phyloP scores from a whole-genome alignment of 148 eudicot species.

The Agrostemma githago region DNA sequence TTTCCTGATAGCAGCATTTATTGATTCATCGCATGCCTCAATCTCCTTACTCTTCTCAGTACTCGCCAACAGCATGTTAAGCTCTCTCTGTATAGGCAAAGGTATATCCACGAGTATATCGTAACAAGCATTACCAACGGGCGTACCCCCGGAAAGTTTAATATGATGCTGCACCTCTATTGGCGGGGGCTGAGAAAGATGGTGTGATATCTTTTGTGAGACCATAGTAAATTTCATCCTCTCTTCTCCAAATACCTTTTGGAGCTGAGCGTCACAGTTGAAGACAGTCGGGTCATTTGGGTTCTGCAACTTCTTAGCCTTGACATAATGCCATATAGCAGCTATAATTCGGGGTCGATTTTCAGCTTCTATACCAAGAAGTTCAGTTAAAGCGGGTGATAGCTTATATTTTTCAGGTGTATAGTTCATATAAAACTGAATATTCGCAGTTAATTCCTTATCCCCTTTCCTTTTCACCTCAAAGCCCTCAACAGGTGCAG shows the following conservation, averaged over 20 bases:
- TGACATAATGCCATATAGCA: constrained; percentile 92
- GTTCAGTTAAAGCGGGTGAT: constrained; percentile 71
- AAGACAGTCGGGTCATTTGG: constrained; percentile 76
- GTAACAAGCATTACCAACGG: constrained; percentile 82
- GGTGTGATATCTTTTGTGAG: constrained; percentile 75
- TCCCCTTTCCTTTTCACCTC: constrained; percentile 95
- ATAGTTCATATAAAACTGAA: constrained; percentile 77
- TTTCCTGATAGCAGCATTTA: constrained; percentile 73
- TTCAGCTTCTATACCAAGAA: constrained; percentile 92
- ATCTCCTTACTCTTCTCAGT: constrained; percentile 86
- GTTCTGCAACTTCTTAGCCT: constrained; percentile 84
- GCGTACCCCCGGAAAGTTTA: constrained; percentile 73
- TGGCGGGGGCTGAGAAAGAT: constrained; percentile 80
- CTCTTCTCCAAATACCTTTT: constrained; percentile 76
- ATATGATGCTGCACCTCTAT: constrained; percentile 82
- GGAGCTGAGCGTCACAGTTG: constrained; percentile 79
- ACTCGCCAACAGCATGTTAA: constrained; percentile 66
- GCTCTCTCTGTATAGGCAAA: constrained; percentile 87
- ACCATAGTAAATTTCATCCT: constrained; percentile 82
- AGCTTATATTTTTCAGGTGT: constrained; percentile 85
- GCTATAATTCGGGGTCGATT: constrained; percentile 84
- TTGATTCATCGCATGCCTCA: constrained; percentile 80
- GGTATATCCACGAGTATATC: constrained; percentile 91
- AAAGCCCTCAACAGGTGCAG: constrained; percentile 87
- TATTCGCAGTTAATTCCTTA: constrained; percentile 58